Evolutionary conservation across 2,329 filamentous ascomycete genomes (phyloP).

Genomic region (Fusarium pseudograminearum): DNA sequence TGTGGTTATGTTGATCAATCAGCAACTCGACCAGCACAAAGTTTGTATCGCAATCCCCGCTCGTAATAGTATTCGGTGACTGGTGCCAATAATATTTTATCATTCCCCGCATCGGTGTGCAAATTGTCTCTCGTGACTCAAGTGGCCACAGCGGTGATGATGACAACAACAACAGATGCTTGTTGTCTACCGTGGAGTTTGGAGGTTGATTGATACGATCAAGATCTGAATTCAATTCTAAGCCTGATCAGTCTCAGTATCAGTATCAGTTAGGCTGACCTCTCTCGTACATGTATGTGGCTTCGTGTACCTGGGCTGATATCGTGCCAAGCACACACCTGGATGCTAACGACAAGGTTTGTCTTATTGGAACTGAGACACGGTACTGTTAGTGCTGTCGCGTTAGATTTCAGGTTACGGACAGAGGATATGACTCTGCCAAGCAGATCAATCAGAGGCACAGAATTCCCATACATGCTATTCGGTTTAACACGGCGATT

Average conservation of each 20-base stretch:
- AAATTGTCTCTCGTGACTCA: constrained; percentile 32
- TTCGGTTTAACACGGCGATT: neutral
- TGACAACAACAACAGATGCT: constrained; percentile 7
- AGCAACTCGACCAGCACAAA: constrained; percentile 5
- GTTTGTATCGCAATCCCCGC: constrained; percentile 28
- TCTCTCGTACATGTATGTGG: constrained; percentile 1
- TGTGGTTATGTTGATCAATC: constrained; percentile 39
- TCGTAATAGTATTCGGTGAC: constrained; percentile 6
- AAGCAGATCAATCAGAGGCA: constrained; percentile 8
- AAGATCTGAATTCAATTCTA: constrained; percentile 30
- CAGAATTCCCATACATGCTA: neutral
- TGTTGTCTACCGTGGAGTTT: constrained; percentile 4
- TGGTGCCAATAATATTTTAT: constrained; percentile 29
- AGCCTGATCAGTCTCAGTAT: neutral
- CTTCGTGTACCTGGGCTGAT: constrained; percentile 35
- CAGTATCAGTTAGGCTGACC: constrained; percentile 13
- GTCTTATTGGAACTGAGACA: constrained; percentile 21
- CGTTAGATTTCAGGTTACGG: constrained; percentile 6
- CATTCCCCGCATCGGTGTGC: constrained; percentile 35
- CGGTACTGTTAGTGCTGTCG: neutral
- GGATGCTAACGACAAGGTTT: constrained; percentile 18
- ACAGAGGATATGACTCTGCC: neutral
- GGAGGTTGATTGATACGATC: constrained; percentile 31
- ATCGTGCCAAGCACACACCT: constrained; percentile 2
- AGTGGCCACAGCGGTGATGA: constrained; percentile 24